Base-by-base conservation (phyloP, 1,284 basidiomycete species). In the Heterobasidion parviporum region DNA sequence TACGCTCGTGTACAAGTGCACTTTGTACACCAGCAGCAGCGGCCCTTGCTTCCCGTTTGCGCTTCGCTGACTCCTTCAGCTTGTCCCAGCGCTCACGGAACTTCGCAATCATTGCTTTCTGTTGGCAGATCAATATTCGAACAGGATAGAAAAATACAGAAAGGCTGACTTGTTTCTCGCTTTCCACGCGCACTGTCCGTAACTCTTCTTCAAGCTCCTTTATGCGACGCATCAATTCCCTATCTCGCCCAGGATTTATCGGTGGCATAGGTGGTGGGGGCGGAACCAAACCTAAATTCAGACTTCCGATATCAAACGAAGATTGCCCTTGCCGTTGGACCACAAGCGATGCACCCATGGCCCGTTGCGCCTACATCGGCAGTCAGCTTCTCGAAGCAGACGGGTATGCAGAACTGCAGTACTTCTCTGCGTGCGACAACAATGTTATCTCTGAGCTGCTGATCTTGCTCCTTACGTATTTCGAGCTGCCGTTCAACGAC, bases 31-130 rank as follows among this genome's bases (percentile, higher is more conserved):
- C 76, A 18, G 76, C 78, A 4, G 78, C 78, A 26, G 38, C 38
- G n/a, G 78, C 80, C 67, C 87, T 92, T 12, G 87, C 87, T 65
- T 91, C 88, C 68, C 91, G 90, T 74, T 94, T 94, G 57, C 85
- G 83, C 67, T 85, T 88, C 14, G 90, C 87, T 33, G 85, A 87
- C 61, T 89, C 84, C 67, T 94, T 94, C 59, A 95, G 74, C 67
- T 91, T 92, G 64, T 92, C 89, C 86, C 92, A 94, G 57, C 89
- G 78, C 67, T 88, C 91, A 50, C 87, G 83, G 73, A 92, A 94
- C 65, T 89, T 89, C 15, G 80, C 77, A 60, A 93, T 87, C 78
- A 92, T 88, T 14, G 80, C 77, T 81, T 86, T 87, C 90, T 94
- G 70, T 36, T 59, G 41, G 18, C 50, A 18, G 18, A 64, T 60